Conservation (phyloP, 192 early-diverging fungal species). For the Coemansia nantahalensis region DNA sequence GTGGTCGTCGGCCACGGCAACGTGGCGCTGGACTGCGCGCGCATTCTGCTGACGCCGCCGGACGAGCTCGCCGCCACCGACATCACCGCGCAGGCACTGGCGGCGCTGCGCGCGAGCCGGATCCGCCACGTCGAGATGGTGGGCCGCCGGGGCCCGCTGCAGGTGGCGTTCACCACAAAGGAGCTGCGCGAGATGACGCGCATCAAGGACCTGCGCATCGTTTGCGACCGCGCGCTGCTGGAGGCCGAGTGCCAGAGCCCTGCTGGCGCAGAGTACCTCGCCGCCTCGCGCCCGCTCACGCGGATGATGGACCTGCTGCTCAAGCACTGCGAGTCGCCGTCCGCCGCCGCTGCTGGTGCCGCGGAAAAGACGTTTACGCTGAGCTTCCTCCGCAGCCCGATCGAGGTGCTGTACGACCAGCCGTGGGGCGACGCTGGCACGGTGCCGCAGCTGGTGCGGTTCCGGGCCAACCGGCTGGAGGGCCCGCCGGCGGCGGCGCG, state of each 20-base stretch:
- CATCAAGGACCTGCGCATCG: conserved; percentile 62
- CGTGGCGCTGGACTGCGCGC: conserved; percentile 88
- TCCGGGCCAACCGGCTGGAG: conserved; percentile 68
- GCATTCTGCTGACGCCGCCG: conserved; percentile 74
- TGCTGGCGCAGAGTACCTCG: conserved; percentile 31
- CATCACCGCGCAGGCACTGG: conserved; percentile 73
- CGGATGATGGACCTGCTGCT: conserved; percentile 82
- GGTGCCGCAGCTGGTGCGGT: conserved; percentile 26
- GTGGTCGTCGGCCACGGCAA: conserved; percentile 93
- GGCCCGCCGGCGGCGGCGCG: conserved; percentile 55
- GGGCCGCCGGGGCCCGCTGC: conserved; percentile 87
- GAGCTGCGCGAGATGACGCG: conserved; percentile 92
- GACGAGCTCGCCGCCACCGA: conserved; percentile 81
- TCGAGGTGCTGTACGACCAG: conserved; percentile 47
- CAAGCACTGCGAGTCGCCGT: conserved; percentile 44
- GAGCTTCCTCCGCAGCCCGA: conserved; percentile 71
- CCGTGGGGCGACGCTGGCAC: background rate
- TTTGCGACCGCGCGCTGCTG: conserved; percentile 62
- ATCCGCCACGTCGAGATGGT: conserved; percentile 85
- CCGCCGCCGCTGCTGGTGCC: background rate
- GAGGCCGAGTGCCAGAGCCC: conserved; percentile 50
- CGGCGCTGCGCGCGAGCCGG: conserved; percentile 59
- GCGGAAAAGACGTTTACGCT: conserved; percentile 65
- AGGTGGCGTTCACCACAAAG: conserved; percentile 94
- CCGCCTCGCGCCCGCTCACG: conserved; percentile 64